phyloP scores from a whole-genome alignment of 768 basidiomycete species.

The Lactarius hengduanensis region DNA sequence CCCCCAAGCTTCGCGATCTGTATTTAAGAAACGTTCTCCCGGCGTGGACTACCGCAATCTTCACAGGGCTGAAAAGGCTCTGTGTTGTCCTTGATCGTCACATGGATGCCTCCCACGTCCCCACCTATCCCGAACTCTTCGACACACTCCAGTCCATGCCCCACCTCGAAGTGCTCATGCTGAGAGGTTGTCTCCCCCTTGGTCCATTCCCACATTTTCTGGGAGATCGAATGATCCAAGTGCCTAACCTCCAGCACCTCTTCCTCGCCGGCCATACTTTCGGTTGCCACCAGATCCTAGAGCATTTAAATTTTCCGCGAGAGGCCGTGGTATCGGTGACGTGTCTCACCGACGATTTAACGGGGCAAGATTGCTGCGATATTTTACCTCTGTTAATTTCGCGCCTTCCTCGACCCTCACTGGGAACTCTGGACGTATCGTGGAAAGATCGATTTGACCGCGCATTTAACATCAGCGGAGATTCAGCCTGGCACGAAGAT shows the following conservation, averaged over 20 bases:
- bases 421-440: constrained; percentile 22
- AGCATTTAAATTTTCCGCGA: constrained; percentile 12
- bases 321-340: background rate
- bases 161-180: constrained; percentile 8
- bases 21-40: constrained; percentile 11
- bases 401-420: constrained; percentile 18
- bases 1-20: constrained; percentile 9
- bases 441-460: constrained; percentile 20
- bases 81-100: constrained; percentile 1
- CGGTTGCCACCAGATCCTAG: constrained; percentile 14
- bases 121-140: constrained; percentile 18
- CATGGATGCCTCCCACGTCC: constrained; percentile 1
- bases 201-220: background rate
- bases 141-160: constrained; percentile 11
- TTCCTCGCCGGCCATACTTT: constrained; percentile 6
- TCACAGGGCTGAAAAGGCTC: constrained; percentile 12
- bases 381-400: constrained; percentile 18
- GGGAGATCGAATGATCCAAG: background rate
- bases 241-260: constrained; percentile 14
- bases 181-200: constrained; percentile 15
- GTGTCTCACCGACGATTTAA: constrained; percentile 18
- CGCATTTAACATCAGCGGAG: constrained; percentile 10
- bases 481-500: constrained; percentile 14
- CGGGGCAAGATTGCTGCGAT: constrained; percentile 19
- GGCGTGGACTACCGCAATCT: background rate